Percentiles rank a stretch among this genome's conserved stretches.
Evolutionary conservation across 345 rosid genomes (phyloP).

Genomic region (Erucastrum elatum): DNA sequence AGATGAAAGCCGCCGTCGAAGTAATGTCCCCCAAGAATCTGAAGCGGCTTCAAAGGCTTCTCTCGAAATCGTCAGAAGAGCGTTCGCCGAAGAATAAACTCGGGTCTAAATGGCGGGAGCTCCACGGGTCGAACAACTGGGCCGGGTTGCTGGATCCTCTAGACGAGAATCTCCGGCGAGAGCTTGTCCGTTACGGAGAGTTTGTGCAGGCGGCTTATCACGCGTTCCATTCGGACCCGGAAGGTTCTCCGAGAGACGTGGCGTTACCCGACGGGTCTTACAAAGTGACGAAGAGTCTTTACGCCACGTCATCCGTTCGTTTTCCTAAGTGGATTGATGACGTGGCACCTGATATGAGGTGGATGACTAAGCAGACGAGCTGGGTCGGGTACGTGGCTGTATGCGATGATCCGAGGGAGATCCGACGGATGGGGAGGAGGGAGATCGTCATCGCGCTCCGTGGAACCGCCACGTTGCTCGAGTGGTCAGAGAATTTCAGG

Average conservation of each 20-base stretch:
- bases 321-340: constrained; percentile 86
- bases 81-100: constrained; percentile 83
- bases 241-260: constrained; percentile 57
- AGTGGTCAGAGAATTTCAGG: constrained; percentile 91
- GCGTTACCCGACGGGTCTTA: constrained; percentile 67
- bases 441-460: constrained; percentile 91
- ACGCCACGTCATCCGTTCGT: constrained; percentile 85
- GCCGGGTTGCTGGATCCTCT: constrained; percentile 50
- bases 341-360: constrained; percentile 76
- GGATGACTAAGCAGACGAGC: constrained; percentile 96
- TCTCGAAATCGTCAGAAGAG: constrained; percentile 70
- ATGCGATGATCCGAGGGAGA: constrained; percentile 72
- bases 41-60: constrained; percentile 66
- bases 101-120: constrained; percentile 74
- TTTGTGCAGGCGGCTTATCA: constrained; percentile 52
- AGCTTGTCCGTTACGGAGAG: constrained; percentile 51
- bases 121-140: constrained; percentile 50
- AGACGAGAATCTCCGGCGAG: constrained; percentile 53
- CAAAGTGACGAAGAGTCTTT: constrained; percentile 72
- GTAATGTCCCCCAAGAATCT: constrained; percentile 87
- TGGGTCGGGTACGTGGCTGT: constrained; percentile 97
- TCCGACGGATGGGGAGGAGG: constrained; percentile 93
- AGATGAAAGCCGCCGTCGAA: constrained; percentile 69
- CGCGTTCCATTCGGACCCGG: constrained; percentile 75
- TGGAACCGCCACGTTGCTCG: constrained; percentile 91